Evolutionary conservation across 139 green algal species (phyloP).

Genomic region (Penium margaritaceum): DNA sequence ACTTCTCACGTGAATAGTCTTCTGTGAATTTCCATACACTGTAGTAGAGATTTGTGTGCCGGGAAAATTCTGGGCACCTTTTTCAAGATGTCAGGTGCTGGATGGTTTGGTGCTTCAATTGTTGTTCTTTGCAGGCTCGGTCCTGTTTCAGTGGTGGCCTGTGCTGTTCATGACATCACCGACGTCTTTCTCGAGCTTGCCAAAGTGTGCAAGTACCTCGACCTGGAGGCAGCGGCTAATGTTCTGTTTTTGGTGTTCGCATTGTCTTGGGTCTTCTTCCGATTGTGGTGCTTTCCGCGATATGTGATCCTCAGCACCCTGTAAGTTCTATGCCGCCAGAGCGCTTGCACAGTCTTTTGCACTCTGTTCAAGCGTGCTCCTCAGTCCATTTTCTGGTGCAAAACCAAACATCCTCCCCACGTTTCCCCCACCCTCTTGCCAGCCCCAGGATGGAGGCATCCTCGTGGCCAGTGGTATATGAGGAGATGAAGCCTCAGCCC

Average conservation of each 20-base stretch:
- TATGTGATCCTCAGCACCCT: conserved; percentile 56
- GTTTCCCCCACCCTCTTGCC: no score
- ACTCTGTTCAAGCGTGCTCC: no score
- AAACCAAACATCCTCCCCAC: no score
- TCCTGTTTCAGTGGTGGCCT: conserved; percentile 61
- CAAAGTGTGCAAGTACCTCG: conserved; percentile 63
- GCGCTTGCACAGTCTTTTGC: no score
- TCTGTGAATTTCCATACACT: background rate
- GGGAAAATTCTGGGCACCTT: background rate
- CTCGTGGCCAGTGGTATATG: no score
- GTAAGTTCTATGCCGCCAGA: no score
- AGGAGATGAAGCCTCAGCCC: no score
- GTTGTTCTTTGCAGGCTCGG: conserved; percentile 50
- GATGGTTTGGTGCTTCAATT: background rate
- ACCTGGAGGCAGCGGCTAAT: conserved; percentile 39
- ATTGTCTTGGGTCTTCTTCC: conserved; percentile 53
- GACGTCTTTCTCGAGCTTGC: conserved; percentile 70
- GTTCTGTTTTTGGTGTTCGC: conserved; percentile 57
- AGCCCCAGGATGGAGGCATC: no score
- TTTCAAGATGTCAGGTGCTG: background rate
- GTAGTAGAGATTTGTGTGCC: background rate
- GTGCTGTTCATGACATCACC: conserved; percentile 67
- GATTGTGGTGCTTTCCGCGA: conserved; percentile 54
- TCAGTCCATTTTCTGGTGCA: no score
- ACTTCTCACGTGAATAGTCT: no score